Percentiles rank a stretch among this genome's conserved stretches.
phyloP scores from a whole-genome alignment of 169 alveolate species.

The Perkinsus olseni region DNA sequence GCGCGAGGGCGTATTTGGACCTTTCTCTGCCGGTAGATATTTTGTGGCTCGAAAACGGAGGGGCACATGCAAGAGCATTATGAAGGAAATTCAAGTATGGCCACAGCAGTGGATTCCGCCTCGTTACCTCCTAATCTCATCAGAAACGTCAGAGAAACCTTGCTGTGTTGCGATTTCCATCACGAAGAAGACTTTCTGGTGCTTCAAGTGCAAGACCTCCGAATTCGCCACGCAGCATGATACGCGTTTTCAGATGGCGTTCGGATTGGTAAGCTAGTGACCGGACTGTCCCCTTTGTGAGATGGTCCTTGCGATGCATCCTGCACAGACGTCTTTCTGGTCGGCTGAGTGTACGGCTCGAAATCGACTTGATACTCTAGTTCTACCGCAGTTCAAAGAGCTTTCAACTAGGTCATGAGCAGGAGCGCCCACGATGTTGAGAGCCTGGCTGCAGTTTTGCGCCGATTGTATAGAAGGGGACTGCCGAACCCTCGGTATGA shows the following conservation, averaged over 20 bases:
- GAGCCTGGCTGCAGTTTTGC: neutral
- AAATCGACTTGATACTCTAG: no score
- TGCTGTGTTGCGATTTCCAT: neutral
- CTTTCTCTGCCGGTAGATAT: neutral
- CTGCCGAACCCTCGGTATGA: neutral
- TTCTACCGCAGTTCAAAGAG: no score
- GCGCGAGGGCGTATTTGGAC: no score
- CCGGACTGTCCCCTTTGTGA: neutral
- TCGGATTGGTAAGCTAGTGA: neutral
- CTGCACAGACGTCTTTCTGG: neutral
- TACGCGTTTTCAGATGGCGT: neutral
- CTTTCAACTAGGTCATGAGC: neutral
- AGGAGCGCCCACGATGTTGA: neutral
- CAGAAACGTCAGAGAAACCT: neutral
- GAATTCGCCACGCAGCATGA: neutral
- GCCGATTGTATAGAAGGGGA: neutral
- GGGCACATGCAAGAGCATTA: neutral
- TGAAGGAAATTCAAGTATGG: neutral
- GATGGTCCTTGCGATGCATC: no score
- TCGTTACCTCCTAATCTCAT: neutral
- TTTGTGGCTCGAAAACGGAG: neutral
- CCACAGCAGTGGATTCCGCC: no score
- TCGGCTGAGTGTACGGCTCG: neutral
- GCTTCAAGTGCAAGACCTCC: neutral
- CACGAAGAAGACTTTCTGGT: neutral